Percentiles rank a stretch among this genome's conserved stretches.
Conservation (phyloP, 345 rosid species). For the Euphorbia tirucalli region DNA sequence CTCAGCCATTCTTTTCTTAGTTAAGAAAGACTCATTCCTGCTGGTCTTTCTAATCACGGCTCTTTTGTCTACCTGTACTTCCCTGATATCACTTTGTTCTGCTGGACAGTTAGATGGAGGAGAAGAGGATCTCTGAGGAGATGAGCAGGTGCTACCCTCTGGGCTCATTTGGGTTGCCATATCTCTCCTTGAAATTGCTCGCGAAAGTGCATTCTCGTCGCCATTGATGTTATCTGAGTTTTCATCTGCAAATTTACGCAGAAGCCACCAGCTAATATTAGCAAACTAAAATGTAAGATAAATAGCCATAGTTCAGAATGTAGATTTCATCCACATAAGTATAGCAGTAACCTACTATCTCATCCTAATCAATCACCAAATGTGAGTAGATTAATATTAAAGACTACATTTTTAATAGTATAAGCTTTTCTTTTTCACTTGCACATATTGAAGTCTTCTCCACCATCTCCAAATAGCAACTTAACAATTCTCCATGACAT, state of each 20-base stretch:
- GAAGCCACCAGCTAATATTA: slow-evolving; percentile 1
- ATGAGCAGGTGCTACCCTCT: slow-evolving; percentile 40
- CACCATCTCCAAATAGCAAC: neutral
- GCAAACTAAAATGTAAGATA: neutral
- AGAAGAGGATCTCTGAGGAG: slow-evolving; percentile 44
- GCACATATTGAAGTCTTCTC: neutral
- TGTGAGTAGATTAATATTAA: too few species aligned
- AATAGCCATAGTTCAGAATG: neutral
- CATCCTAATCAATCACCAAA: neutral
- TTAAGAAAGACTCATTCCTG: slow-evolving; percentile 41
- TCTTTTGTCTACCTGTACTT: slow-evolving; percentile 73
- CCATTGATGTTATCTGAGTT: slow-evolving; percentile 39
- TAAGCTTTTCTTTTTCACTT: neutral
- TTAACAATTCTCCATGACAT: neutral
- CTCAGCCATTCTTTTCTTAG: slow-evolving; percentile 43
- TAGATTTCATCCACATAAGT: neutral
- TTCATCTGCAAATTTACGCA: slow-evolving; percentile 48
- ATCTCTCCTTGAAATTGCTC: slow-evolving; percentile 62
- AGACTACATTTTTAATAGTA: neutral
- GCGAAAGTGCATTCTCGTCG: slow-evolving; percentile 38
- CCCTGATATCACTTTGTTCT: slow-evolving; percentile 46
- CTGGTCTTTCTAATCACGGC: slow-evolving; percentile 59
- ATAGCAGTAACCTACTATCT: neutral
- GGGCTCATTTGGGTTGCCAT: slow-evolving; percentile 97
- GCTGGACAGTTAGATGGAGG: slow-evolving; percentile 41